A percentile compares a stretch with the other conserved stretches of the same genome.
phyloP scores from a whole-genome alignment of 768 basidiomycete species.

The Brasilioporus rufonigricans region DNA sequence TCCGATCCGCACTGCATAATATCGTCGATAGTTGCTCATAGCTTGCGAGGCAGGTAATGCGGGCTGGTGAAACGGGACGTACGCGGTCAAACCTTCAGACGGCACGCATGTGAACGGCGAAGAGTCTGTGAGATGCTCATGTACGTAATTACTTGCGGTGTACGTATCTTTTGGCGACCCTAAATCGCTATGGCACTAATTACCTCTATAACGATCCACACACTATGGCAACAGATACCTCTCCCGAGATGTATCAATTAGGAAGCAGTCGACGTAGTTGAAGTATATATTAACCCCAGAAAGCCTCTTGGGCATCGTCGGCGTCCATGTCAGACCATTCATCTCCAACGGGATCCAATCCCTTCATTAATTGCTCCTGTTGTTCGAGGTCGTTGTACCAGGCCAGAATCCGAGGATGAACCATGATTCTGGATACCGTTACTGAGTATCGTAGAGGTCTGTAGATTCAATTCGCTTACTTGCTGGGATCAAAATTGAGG shows the following conservation, averaged over 20 bases:
- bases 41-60: background rate
- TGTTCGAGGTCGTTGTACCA: conserved; percentile 46
- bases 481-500: conserved; percentile 56
- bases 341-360: conserved; percentile 12
- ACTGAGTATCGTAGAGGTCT: background rate
- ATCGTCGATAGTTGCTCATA: conserved; percentile 23
- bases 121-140: background rate
- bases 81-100: background rate
- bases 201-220: no score
- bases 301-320: conserved; percentile 35
- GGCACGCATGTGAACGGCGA: background rate
- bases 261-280: no score
- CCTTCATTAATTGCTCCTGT: conserved; percentile 9
- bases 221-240: no score
- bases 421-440: conserved; percentile 48
- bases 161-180: background rate
- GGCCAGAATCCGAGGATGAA: conserved; percentile 58
- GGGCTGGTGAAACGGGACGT: background rate
- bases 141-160: background rate
- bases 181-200: no score
- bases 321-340: conserved; percentile 34
- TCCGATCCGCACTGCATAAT: conserved; percentile 36
- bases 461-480: conserved; percentile 37
- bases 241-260: no score
- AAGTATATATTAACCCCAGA: conserved; percentile 20